Conservation (phyloP, 75 land plant genomes). For the Picea glauca region DNA sequence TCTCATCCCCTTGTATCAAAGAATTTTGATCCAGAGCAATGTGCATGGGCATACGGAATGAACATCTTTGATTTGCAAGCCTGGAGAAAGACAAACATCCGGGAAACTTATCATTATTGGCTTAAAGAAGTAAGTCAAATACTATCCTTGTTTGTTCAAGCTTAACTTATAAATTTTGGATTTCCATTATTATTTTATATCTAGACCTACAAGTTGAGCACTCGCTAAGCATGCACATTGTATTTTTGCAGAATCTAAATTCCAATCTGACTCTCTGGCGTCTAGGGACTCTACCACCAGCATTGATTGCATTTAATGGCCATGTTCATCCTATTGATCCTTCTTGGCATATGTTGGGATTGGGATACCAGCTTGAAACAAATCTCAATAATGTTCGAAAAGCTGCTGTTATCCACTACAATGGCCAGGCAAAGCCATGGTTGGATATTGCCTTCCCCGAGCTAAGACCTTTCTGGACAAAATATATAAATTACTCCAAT, state of each 20-base stretch:
- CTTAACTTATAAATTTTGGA: not conserved
- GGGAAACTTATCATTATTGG: slow-evolving; percentile 90
- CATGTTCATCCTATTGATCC: slow-evolving; percentile 84
- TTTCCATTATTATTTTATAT: not conserved
- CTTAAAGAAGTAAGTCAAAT: slow-evolving; percentile 65
- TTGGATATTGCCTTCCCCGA: slow-evolving; percentile 80
- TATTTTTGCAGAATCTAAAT: slow-evolving; percentile 67
- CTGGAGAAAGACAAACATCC: slow-evolving; percentile 82
- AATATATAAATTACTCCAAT: slow-evolving; percentile 88
- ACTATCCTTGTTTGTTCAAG: not conserved
- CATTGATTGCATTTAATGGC: slow-evolving; percentile 90
- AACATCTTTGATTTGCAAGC: slow-evolving; percentile 87
- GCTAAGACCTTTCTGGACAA: slow-evolving; percentile 92
- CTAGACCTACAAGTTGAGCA: not conserved
- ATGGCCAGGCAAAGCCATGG: slow-evolving; percentile 98
- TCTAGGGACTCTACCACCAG: slow-evolving; percentile 91
- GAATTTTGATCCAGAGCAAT: slow-evolving; percentile 78
- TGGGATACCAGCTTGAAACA: slow-evolving; percentile 80
- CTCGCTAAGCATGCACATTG: slow-evolving; percentile 5
- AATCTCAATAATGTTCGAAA: slow-evolving; percentile 43
- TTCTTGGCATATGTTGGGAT: slow-evolving; percentile 93
- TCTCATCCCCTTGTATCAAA: slow-evolving; percentile 78
- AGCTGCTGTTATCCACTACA: slow-evolving; percentile 94
- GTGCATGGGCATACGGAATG: slow-evolving; percentile 99
- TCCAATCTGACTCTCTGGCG: slow-evolving; percentile 88